phyloP scores from a whole-genome alignment of 208 protist species.

The Tritrichomonas foetus region DNA sequence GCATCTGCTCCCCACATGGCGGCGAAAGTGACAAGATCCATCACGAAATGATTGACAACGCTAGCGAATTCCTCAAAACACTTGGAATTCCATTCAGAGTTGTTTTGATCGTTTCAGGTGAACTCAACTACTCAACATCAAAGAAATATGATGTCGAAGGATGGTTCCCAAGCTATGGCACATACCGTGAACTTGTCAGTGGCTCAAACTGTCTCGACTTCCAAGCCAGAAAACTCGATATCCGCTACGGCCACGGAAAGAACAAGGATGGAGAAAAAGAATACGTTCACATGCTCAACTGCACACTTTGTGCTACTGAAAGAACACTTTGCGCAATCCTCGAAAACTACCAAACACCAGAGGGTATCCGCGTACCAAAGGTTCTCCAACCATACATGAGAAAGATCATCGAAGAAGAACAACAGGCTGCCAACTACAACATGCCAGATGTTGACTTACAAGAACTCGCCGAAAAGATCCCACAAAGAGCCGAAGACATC shows the following conservation, averaged over 20 bases:
- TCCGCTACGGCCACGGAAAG: constrained; percentile 36
- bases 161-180: constrained; percentile 92
- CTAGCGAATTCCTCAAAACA: constrained; percentile 73
- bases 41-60: constrained; percentile 71
- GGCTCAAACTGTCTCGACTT: constrained; percentile 99
- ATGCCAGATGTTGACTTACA: constrained; percentile 37
- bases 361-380: constrained; percentile 67
- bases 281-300: constrained; percentile 99
- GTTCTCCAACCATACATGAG: constrained; percentile 66
- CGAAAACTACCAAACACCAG: constrained; percentile 92
- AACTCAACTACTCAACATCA: constrained; percentile 96
- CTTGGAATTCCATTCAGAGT: constrained; percentile 72
- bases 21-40: constrained; percentile 68
- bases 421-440: background rate
- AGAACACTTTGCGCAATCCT: constrained; percentile 97
- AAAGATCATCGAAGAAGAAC: background rate
- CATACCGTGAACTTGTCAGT: constrained; percentile 93
- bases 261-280: constrained; percentile 70
- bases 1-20: constrained; percentile 67
- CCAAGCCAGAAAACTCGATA: constrained; percentile 57
- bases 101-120: constrained; percentile 76
- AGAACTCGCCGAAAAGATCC: background rate
- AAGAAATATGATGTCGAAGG: constrained; percentile 99
- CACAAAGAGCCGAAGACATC: constrained; percentile 24
- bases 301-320: constrained; percentile 84